Evolutionary conservation across 2,329 filamentous ascomycete species (phyloP).

Genomic region (Penicillium sp.): DNA sequence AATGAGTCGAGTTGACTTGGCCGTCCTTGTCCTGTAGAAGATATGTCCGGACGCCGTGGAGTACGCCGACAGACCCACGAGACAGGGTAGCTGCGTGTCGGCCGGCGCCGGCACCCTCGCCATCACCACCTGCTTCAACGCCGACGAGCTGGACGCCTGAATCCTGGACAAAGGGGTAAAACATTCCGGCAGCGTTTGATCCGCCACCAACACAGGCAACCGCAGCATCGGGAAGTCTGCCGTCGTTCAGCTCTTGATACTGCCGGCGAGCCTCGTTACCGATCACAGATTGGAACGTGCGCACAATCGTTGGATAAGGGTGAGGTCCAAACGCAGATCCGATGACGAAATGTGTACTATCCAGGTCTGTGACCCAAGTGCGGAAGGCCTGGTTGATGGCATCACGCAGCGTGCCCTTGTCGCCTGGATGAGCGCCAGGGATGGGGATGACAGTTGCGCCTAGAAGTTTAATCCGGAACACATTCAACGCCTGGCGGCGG

Average conservation of each 20-base stretch:
- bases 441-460: constrained; percentile 89
- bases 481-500: constrained; percentile 86
- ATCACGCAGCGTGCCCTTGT: constrained; percentile 76
- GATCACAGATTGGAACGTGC: constrained; percentile 82
- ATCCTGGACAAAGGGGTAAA: constrained; percentile 87
- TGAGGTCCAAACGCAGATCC: constrained; percentile 94
- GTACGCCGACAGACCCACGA: constrained; percentile 83
- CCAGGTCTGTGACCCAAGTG: constrained; percentile 83
- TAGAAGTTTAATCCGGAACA: constrained; percentile 92
- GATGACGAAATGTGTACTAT: constrained; percentile 94
- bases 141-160: constrained; percentile 79
- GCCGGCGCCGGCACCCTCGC: constrained; percentile 78
- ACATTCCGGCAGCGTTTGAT: constrained; percentile 93
- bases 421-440: constrained; percentile 47
- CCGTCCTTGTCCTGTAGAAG: constrained; percentile 87
- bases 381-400: constrained; percentile 92
- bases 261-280: constrained; percentile 88
- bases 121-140: constrained; percentile 90
- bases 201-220: constrained; percentile 94
- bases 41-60: constrained; percentile 92
- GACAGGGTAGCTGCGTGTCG: constrained; percentile 83
- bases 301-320: constrained; percentile 89
- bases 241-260: constrained; percentile 62
- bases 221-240: constrained; percentile 87
- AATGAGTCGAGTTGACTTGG: constrained; percentile 89